Conservation (phyloP, 306 rosid genomes). For the Echinosophora koreensis region DNA sequence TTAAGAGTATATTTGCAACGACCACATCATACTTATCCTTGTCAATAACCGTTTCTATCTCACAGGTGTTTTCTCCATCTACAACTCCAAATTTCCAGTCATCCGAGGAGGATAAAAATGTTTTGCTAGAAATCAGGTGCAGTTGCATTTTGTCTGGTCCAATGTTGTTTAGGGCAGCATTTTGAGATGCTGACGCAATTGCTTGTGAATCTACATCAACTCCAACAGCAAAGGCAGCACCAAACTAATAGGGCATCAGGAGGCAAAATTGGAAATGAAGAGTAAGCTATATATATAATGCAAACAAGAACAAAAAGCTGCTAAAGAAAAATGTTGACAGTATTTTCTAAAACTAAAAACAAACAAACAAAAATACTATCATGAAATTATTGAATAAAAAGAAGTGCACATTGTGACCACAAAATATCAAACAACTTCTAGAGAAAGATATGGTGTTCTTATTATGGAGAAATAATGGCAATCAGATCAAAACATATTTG, state of each 20-base stretch:
- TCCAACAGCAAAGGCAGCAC: slow-evolving; percentile 84
- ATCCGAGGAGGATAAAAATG: slow-evolving; percentile 28
- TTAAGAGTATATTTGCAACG: slow-evolving; percentile 83
- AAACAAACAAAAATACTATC: not conserved
- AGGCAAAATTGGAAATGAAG: slow-evolving; percentile 38
- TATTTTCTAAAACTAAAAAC: not conserved
- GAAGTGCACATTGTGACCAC: not conserved
- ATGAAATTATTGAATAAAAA: slow-evolving; percentile 1
- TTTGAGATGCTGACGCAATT: slow-evolving; percentile 74
- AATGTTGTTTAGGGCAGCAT: slow-evolving; percentile 79
- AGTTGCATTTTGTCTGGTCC: slow-evolving; percentile 73
- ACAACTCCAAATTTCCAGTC: slow-evolving; percentile 39
- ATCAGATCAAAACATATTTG: not conserved
- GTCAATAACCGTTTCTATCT: slow-evolving; percentile 42
- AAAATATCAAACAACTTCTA: not conserved
- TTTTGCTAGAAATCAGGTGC: slow-evolving; percentile 53
- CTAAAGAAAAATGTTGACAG: slow-evolving; percentile 7
- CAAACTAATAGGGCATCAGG: slow-evolving; percentile 61
- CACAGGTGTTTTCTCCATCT: slow-evolving; percentile 49
- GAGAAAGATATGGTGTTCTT: not conserved
- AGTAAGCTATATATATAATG: slow-evolving; percentile 26
- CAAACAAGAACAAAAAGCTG: slow-evolving; percentile 14
- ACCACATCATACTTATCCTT: slow-evolving; percentile 72
- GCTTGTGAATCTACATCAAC: slow-evolving; percentile 85
- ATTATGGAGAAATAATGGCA: not conserved